phyloP scores from a whole-genome alignment of 129 eudicot species.

The Smallanthus sonchifolius region DNA sequence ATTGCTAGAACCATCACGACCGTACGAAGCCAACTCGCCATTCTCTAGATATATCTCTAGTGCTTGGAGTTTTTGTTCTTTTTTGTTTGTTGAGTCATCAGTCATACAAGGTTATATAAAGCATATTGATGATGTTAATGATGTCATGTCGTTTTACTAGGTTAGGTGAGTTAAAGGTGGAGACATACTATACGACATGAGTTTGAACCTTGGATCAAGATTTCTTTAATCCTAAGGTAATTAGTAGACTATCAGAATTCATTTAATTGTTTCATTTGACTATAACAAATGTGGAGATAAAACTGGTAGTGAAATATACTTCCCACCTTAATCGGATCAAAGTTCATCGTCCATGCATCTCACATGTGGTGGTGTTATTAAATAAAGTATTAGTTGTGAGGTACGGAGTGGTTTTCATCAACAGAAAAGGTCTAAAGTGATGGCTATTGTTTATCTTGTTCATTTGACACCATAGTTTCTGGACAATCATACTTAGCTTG shows the following conservation, averaged over 20 bases:
- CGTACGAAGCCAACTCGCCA: constrained; percentile 37
- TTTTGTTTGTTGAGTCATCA: neutral
- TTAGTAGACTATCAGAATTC: neutral
- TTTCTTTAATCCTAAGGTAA: constrained; percentile 45
- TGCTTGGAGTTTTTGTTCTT: neutral
- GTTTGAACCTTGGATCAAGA: constrained; percentile 17
- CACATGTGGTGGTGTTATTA: neutral
- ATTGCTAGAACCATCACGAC: constrained; percentile 33
- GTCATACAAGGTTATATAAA: constrained; percentile 8
- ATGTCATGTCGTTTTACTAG: constrained; percentile 55
- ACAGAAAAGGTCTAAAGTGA: constrained; percentile 7
- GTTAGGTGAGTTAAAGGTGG: constrained; percentile 48
- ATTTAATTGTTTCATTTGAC: constrained; percentile 20
- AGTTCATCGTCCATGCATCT: constrained; percentile 8
- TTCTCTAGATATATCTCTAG: constrained; percentile 3
- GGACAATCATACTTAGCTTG: constrained; percentile 1
- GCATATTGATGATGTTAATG: constrained; percentile 3
- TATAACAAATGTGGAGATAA: constrained; percentile 23
- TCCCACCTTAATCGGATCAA: constrained; percentile 25
- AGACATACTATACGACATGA: neutral
- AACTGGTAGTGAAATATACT: constrained; percentile 27
- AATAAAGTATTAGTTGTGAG: constrained; percentile 19
- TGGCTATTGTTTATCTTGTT: constrained; percentile 28
- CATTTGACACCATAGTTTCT: constrained; percentile 9
- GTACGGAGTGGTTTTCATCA: constrained; percentile 40